Conservation (phyloP, 2,329 filamentous ascomycete genomes). For the Colletotrichum lupini region DNA sequence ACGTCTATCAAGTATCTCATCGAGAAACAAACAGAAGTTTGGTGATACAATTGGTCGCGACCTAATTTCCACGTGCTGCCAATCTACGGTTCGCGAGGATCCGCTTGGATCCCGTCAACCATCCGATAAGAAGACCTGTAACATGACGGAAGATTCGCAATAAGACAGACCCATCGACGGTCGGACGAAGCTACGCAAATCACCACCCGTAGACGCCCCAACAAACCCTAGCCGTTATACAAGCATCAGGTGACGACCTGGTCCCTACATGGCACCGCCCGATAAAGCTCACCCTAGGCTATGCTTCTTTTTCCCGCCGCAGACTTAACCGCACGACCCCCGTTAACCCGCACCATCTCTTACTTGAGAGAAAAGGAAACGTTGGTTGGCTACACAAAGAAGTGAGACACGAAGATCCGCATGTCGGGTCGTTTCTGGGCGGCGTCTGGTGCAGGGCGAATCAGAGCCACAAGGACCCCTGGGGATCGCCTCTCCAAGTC, state of each 20-base stretch:
- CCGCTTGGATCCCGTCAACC: not conserved
- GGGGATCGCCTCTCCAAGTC: not conserved
- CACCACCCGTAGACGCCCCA: not conserved
- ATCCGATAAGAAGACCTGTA: not conserved
- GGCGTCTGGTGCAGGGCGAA: slow-evolving; percentile 20
- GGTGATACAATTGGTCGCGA: not conserved
- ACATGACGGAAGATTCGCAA: not conserved
- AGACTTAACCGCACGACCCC: not conserved
- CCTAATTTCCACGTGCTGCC: not conserved
- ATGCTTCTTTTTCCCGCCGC: slow-evolving; percentile 1
- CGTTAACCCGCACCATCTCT: not conserved
- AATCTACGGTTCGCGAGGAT: not conserved
- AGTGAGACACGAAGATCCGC: slow-evolving; percentile 30
- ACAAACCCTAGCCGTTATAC: not conserved
- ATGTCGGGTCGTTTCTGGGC: slow-evolving; percentile 22
- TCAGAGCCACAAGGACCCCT: slow-evolving; percentile 18
- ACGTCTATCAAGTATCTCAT: not conserved
- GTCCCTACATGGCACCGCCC: not conserved
- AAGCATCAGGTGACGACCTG: not conserved
- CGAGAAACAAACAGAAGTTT: not conserved
- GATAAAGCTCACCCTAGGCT: not conserved
- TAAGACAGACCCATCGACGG: not conserved
- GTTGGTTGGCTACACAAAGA: slow-evolving; percentile 23
- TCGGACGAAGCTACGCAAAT: not conserved
- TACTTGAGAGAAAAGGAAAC: not conserved